Conservation (phyloP, 23 red algal species). For the Gracilariopsis chorda region DNA sequence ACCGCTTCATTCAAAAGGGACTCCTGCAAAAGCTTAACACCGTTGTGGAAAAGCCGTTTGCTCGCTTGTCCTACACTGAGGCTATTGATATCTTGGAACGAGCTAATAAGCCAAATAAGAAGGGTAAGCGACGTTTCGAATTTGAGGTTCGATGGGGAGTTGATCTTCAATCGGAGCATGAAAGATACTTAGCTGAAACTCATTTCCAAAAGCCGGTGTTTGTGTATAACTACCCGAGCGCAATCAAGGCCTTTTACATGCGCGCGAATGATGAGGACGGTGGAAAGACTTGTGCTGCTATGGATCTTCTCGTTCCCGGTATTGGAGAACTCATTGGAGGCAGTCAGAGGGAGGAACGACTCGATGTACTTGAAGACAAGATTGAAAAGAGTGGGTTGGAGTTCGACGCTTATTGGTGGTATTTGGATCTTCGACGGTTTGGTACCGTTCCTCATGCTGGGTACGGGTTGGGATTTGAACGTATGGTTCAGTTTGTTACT, state of each 20-base stretch:
- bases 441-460: conserved; percentile 94
- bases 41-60: conserved; percentile 62
- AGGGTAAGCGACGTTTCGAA: conserved; percentile 78
- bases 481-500: conserved; percentile 95
- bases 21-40: conserved; percentile 65
- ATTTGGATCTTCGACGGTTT: conserved; percentile 92
- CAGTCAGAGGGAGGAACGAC: conserved; percentile 85
- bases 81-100: conserved; percentile 76
- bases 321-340: conserved; percentile 98
- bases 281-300: conserved; percentile 75
- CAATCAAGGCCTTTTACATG: conserved; percentile 99
- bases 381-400: conserved; percentile 79
- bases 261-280: conserved; percentile 79
- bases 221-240: conserved; percentile 95
- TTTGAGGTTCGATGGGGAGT: conserved; percentile 84
- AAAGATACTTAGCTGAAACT: conserved; percentile 92
- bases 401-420: conserved; percentile 89
- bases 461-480: conserved; percentile 97
- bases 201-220: conserved; percentile 94
- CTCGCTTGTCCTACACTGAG: conserved; percentile 83
- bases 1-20: conserved; percentile 87
- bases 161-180: conserved; percentile 96
- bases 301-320: conserved; percentile 96
- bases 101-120: conserved; percentile 46
- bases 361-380: conserved; percentile 70